Evolutionary conservation across 305 asterid species (phyloP), one percentile per base, ranked within the genome.

Genomic region (Nicotiana rustica): DNA sequence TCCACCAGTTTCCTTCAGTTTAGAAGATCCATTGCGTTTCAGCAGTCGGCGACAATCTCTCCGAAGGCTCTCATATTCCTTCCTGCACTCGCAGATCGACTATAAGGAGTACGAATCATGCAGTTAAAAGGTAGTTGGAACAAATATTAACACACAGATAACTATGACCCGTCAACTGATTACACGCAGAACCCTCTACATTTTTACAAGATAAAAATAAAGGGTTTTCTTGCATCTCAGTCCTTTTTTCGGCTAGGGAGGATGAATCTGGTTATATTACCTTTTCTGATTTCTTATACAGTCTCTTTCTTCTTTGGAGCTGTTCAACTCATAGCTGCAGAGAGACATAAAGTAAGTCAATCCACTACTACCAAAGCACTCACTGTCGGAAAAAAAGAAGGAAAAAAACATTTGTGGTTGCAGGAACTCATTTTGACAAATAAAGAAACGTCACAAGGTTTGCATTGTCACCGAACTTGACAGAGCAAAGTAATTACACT

Each of bases 51-150:
- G 87, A 82, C 97, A 94, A 68, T 85, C 95, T 82, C 90, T 90
- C 33, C 95, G 89, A 78, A 94, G 87, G 79, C 90, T 96, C 86
- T 94, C 98, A 86, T 96, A 96, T 83, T 93, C 96, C 91, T 89
- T 91, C 84, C 99, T 96, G 95, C 90, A 85, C 67, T 80, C 77
- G 88, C 49, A 33, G 79, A 81, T 41, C 13, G 17, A 29, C 66
- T 65, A 41, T 61, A 66, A 64, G 75, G 13, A 61, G 73, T 64
- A 76, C 56, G 67, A 76, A 76, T 29, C 31, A 31, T 52, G 49
- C 49, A 76, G 49, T 18, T 7, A 55, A 55, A 52, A 52, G 66
- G 65, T 29, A 76, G 56, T 4, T 76, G 67, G 80, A 55, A 76
- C 49, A 76, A 47, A 55, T 31, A 76, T 76, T 55, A 76, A 76